Base-by-base conservation (phyloP, 140 eudicot genomes). In the Senecio squalidus region DNA sequence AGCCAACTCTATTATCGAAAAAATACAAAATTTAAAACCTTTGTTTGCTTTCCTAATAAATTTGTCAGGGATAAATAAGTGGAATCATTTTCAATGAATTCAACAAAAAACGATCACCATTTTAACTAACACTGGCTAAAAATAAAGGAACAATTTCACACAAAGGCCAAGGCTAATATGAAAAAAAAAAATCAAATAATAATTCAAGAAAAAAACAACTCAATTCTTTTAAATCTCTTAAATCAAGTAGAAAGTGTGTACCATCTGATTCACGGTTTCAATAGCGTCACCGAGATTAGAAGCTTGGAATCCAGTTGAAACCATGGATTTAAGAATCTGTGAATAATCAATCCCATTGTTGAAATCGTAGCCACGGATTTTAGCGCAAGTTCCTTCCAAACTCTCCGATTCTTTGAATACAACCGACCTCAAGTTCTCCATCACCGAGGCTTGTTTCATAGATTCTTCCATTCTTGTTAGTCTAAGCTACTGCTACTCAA, bases 261-360 rank as follows among this genome's bases (percentile, higher is more conserved):
- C 96, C 98, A 92, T 92, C 75, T 92, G 81, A 71, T 92, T 92
- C 66, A 92, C 95, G 8, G 70, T 71, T 34, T 81, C 59, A 67
- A 92, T 84, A 41, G 98, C 98, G 3, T 92, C 96, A 20, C 98
- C 98, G 21, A 92, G 93, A 78, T 92, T 87, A 46, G 98, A 86
- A 51, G 98, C 98, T 72, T 92, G 98, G 60, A 92, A 92, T 2
- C 98, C 98, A 14, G 98, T 92, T 54, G 81, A 70, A 28, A 74
- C 24, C 43, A 83, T 20, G 66, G 96, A 92, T 48, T 71, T 81
- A 39, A 92, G 75, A 40, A 92, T 67, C 59, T 70, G 75, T 2
- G 60, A 30, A 53, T 92, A 84, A 45, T 92, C 30, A 26, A 84
- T 78, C 11, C 98, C 98, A 8, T 56, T 65, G 61, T 87, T 87